Percentiles rank a stretch among this genome's conserved stretches.
Conservation (phyloP, 768 basidiomycete species). For the Nevesoporus exiguus region DNA sequence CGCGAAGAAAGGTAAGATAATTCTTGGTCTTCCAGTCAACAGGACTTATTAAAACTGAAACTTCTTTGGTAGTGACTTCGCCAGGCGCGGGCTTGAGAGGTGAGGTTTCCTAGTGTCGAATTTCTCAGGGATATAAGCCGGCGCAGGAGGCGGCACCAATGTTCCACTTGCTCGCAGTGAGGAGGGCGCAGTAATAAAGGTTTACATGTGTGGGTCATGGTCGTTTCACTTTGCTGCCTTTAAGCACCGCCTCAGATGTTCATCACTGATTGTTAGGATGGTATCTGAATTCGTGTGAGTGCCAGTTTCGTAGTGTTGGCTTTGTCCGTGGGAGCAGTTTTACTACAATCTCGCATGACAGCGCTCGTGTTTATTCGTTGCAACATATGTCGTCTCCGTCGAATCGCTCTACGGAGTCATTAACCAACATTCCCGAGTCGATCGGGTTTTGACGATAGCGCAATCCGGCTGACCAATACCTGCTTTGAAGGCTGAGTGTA, state of each 20-base stretch:
- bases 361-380: too few relatives aligned
- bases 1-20: too few relatives aligned
- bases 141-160: neutral
- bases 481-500: neutral
- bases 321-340: neutral
- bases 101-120: constrained; percentile 14
- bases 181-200: too few relatives aligned
- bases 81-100: constrained; percentile 35
- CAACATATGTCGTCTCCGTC: neutral
- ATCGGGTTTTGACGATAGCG: neutral
- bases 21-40: constrained; percentile 33
- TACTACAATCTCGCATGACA: neutral
- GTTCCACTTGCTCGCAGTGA: too few relatives aligned
- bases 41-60: constrained; percentile 41
- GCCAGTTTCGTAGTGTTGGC: neutral
- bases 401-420: neutral
- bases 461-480: constrained; percentile 2
- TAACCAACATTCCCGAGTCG: neutral
- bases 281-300: neutral
- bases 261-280: neutral
- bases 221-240: neutral
- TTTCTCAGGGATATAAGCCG: neutral
- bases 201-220: too few relatives aligned
- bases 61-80: constrained; percentile 40
- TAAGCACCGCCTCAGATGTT: neutral